Base-by-base conservation (phyloP, 345 rosid species). In the Conringia planisiliqua region DNA sequence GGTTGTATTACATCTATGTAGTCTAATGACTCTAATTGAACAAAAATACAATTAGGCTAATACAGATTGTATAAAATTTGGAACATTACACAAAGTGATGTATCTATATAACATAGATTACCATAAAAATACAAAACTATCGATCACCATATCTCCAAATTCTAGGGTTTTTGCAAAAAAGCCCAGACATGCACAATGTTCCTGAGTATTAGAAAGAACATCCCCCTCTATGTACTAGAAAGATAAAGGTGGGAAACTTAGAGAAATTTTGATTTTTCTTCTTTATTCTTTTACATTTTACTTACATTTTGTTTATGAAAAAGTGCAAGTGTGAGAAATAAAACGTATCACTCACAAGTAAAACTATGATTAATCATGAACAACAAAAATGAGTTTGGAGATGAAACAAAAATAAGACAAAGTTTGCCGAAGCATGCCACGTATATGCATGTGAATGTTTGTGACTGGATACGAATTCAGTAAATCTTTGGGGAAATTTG, bases 161-260 rank as follows among this genome's bases (percentile, higher is more conserved):
- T 51, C 70, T 75, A 75, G 79, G 70, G 79, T 75, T 67, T 68
- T 29, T 29, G 57, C 56, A 42, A 61, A 42, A 61, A 61, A 30
- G 62, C 56, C 42, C 5, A 33, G 22, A 67, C 61, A 60, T 68
- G 68, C 18, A 12, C 68, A 30, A 17, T 74, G 61, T 57, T 33
- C 17, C 36, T 26, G 43, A 47, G 47, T 52, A 16, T 10, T 33
- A 33, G 8, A 33, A 33, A 6, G 2, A 33, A 40, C 13, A 42
- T 3, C 30, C 30, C 3, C 30, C 3, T 29, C 1, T 38, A 36
- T 52, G 35, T 54, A 64, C 47, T 40, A 47, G 3, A 48, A 66
- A 59, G 27, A 33, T 13, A 47, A 35, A 42, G 22, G 47, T 44
- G 10, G 29, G 22, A 6, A 52, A 24, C 35, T 32, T 17, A 33